Base-by-base conservation (phyloP, 805 yeast genomes). In the Wickerhamiella azymoides region DNA sequence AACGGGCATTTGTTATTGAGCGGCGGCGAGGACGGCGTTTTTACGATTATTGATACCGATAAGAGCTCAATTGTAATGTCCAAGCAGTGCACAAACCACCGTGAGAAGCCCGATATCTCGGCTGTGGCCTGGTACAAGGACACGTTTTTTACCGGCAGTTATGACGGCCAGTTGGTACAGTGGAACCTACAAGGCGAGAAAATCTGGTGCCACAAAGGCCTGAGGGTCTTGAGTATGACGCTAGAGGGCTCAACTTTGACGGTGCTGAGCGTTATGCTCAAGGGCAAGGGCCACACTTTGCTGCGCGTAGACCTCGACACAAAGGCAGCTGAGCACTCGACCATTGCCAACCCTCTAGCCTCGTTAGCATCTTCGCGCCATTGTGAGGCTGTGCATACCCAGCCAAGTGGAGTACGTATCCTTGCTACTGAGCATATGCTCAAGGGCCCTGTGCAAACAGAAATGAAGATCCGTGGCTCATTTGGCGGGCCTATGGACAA, bases 401-500 rank as follows among this genome's bases (percentile, higher is more conserved):
- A 30, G 10, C 47, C 47, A 16, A 27, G 33, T 6, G 40, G 40
- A 2, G 10, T 45, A 2, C 17, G 40, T 3, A 14, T 45, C 3
- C 32, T 43, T 39, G 25, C 10, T 19, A 13, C 9, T 10, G 10
- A 35, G 7, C 32, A 11, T 4, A 3, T 19, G 8, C 63, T 85
- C 4, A 84, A 94, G 94, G 57, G 56, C 1, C 55, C 57, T 1
- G 10, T 25, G 36, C 94, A 83, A 58, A 72, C 74, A 25, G 71
- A 77, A 21, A 79, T 69, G 55, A 76, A 85, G 33, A 75, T 88
- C 17, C 68, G 94, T 41, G 78, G 93, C 1, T 72, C 84, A 52
- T 79, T 85, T 58, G 93, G 94, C 0, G 79, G 79, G 39, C 70
- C 71, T 47, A 70, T 75, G 49, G 89, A 83, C 53, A 77, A 78